Evolutionary conservation across 345 rosid species (phyloP).

Genomic region (Kandelia obovata): DNA sequence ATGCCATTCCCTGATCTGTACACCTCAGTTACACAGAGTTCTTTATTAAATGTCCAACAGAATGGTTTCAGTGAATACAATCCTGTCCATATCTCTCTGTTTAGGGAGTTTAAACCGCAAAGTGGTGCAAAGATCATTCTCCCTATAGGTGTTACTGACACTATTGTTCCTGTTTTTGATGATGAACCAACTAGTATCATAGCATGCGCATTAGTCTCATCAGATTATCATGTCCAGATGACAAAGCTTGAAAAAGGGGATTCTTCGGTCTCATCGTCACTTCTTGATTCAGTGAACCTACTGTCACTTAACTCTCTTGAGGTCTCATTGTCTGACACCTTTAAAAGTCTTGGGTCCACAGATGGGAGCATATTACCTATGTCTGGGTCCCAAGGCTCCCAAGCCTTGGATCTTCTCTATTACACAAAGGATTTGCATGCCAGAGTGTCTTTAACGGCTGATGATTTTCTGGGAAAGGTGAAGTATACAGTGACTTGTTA

Average conservation of each 20-base stretch:
- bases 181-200: conserved; percentile 32
- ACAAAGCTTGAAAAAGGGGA: conserved; percentile 56
- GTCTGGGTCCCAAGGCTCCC: conserved; percentile 22
- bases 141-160: conserved; percentile 23
- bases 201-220: conserved; percentile 25
- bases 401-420: conserved; percentile 21
- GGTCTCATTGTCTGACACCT: conserved; percentile 22
- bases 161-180: conserved; percentile 24
- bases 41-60: conserved; percentile 45
- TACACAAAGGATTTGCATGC: conserved; percentile 42
- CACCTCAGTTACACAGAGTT: conserved; percentile 39
- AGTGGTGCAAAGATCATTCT: conserved; percentile 17
- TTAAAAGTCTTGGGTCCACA: conserved; percentile 20
- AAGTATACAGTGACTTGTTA: conserved; percentile 80
- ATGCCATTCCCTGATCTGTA: conserved; percentile 47
- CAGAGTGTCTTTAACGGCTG: conserved; percentile 65
- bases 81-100: conserved; percentile 14
- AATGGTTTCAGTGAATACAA: conserved; percentile 41
- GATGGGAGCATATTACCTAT: conserved; percentile 28
- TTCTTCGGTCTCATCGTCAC: conserved; percentile 32
- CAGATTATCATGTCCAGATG: conserved; percentile 45
- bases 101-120: conserved; percentile 16
- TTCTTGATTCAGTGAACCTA: conserved; percentile 51
- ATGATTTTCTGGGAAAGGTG: conserved; percentile 57
- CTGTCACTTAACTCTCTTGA: conserved; percentile 17